These are phyloP conservation scores for Psidium friedrichsthalianum DNA, from an alignment of 345 rosid genomes.

Conservation along the genomic window DNA sequence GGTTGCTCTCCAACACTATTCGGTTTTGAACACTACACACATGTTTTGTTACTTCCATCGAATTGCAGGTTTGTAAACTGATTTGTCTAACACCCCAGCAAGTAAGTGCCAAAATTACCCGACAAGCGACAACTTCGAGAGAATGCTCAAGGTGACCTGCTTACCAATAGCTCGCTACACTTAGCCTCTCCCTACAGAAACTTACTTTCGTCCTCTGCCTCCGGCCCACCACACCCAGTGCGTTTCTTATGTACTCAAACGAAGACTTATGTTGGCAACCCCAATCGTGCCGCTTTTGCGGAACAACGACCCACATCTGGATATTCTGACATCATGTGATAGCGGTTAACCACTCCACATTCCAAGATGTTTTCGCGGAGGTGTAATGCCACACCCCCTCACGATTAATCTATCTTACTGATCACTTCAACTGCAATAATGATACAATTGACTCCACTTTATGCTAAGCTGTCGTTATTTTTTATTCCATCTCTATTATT, in stretches of 20 bases:
- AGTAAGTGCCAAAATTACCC: too few species aligned
- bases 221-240: too few species aligned
- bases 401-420: not conserved
- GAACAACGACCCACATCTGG: not conserved
- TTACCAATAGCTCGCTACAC: too few species aligned
- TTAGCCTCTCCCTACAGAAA: too few species aligned
- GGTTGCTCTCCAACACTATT: not conserved
- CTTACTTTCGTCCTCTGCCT: too few species aligned
- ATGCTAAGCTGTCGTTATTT: not conserved
- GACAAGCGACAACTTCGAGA: too few species aligned
- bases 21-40: not conserved
- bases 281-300: too few species aligned
- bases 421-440: not conserved
- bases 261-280: not conserved
- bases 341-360: not conserved
- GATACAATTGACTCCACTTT: not conserved
- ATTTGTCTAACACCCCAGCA: too few species aligned
- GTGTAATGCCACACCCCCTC: not conserved
- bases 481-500: not conserved
- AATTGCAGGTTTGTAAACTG: slow-evolving; percentile 88
- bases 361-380: not conserved
- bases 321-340: not conserved
- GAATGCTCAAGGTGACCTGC: too few species aligned
- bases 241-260: not conserved
- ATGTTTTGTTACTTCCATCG: not conserved